A percentile compares a stretch with the other conserved stretches of the same genome.
Conservation (phyloP, 768 basidiomycete genomes). For the Lenzites betulinus region DNA sequence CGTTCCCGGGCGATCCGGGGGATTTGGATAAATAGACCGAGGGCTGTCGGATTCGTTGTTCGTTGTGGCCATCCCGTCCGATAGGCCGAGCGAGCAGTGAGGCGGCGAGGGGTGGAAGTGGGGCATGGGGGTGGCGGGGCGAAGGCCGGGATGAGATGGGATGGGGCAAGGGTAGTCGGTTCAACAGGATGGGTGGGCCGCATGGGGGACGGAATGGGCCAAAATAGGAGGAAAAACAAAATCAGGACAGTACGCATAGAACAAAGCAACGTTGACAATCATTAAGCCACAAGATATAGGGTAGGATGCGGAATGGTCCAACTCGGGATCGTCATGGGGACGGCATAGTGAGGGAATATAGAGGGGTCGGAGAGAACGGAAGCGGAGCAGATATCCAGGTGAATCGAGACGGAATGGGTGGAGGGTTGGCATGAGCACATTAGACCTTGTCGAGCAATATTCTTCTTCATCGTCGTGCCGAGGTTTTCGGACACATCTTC, state of each 20-base stretch:
- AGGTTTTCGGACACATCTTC: not conserved
- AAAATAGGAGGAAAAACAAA: constrained; percentile 1
- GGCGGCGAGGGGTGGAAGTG: not conserved
- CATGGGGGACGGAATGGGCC: not conserved
- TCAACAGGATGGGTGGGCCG: not conserved
- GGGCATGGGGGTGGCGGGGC: not conserved
- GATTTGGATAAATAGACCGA: constrained; percentile 2
- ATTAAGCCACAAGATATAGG: constrained; percentile 4
- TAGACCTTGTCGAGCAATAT: constrained; percentile 6
- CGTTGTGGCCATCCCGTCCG: not conserved
- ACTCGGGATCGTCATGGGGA: constrained; percentile 2
- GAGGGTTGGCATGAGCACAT: constrained; percentile 11
- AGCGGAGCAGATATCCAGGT: not conserved
- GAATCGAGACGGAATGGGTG: not conserved
- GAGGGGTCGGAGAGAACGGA: not conserved
- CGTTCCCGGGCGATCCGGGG: not conserved
- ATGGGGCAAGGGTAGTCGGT: not conserved
- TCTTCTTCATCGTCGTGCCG: constrained; percentile 3
- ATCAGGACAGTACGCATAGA: constrained; percentile 1
- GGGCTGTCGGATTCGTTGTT: not conserved
- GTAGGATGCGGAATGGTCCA: constrained; percentile 14
- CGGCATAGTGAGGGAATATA: not conserved
- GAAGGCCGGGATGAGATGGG: not conserved
- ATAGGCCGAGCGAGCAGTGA: not conserved
- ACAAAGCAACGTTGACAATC: constrained; percentile 5